A percentile compares a stretch with the other conserved stretches of the same genome.
phyloP scores from a whole-genome alignment of 306 rosid species.

The Malus sieversii region DNA sequence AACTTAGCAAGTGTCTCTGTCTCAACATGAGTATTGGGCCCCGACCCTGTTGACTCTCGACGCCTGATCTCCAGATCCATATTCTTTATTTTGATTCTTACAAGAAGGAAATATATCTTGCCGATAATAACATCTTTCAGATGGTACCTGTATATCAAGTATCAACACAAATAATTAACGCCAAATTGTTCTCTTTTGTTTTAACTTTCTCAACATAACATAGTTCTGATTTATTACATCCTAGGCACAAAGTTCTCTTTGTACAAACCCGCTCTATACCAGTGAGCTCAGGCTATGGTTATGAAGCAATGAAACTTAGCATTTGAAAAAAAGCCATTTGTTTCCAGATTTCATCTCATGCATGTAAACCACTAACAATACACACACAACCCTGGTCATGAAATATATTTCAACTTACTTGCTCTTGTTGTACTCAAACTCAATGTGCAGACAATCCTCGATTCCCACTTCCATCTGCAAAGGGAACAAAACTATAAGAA shows the following conservation, averaged over 20 bases:
- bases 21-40: conserved; percentile 94
- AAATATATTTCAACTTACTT: conserved; percentile 50
- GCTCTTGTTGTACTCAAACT: conserved; percentile 98
- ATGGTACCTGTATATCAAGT: conserved; percentile 64
- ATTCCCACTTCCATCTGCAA: conserved; percentile 98
- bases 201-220: neutral
- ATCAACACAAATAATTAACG: conserved; percentile 13
- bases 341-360: conserved; percentile 8
- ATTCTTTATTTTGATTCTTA: conserved; percentile 96
- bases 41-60: conserved; percentile 97
- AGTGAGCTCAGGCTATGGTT: neutral
- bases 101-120: conserved; percentile 93
- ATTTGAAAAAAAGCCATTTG: neutral
- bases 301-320: neutral
- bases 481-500: conserved; percentile 17
- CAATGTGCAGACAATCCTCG: conserved; percentile 97
- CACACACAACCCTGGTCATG: conserved; percentile 9
- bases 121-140: conserved; percentile 93
- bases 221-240: neutral
- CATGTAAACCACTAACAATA: conserved; percentile 3
- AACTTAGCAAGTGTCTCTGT: conserved; percentile 97
- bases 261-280: neutral
- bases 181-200: neutral
- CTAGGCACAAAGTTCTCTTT: neutral
- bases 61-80: conserved; percentile 99